phyloP scores from a whole-genome alignment of 83 land plant species.

The Picea engelmannii region DNA sequence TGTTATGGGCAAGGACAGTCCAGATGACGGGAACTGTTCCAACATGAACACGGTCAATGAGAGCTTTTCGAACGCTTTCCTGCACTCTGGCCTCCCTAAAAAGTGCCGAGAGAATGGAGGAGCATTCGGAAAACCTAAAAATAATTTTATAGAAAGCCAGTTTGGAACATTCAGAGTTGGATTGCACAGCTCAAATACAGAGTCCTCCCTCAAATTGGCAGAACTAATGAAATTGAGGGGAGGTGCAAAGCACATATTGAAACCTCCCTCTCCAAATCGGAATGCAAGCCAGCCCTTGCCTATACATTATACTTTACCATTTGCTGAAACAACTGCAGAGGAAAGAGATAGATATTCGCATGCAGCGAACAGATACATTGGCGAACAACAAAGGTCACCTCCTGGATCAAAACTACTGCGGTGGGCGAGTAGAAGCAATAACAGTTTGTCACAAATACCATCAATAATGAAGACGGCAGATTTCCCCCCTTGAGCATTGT shows the following conservation, averaged over 20 bases:
- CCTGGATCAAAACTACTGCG: background rate
- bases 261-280: background rate
- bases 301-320: background rate
- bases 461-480: background rate
- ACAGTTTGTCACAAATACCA: background rate
- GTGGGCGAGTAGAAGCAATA: background rate
- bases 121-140: background rate
- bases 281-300: background rate
- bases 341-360: background rate
- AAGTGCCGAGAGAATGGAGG: background rate
- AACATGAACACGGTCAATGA: background rate
- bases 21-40: background rate
- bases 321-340: slow-evolving; percentile 5
- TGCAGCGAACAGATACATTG: background rate
- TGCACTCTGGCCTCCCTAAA: background rate
- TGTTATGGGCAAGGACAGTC: background rate
- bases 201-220: background rate
- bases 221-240: background rate
- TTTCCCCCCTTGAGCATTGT: background rate
- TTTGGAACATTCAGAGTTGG: background rate
- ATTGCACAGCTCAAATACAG: background rate
- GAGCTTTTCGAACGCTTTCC: background rate
- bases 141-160: background rate
- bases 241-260: slow-evolving; percentile 13
- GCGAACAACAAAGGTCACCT: background rate